A percentile compares a stretch with the other conserved stretches of the same genome.
phyloP scores from a whole-genome alignment of 805 yeast species.

The Kockiozyma suomiensis region DNA sequence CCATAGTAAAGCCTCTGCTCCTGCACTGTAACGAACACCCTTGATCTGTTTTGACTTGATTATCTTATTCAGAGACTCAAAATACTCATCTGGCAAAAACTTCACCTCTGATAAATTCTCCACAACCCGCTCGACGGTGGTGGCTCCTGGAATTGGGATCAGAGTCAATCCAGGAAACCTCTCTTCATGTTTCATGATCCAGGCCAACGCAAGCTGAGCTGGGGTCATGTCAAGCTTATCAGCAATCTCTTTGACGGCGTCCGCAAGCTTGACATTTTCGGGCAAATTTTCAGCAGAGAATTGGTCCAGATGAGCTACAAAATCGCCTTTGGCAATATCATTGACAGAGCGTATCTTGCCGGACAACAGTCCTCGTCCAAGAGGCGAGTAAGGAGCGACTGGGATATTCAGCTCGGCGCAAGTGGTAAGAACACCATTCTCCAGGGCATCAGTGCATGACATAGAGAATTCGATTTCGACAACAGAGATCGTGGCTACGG shows the following conservation, averaged over 20 bases:
- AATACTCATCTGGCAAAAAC: slow-evolving; percentile 58
- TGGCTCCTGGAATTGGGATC: slow-evolving; percentile 79
- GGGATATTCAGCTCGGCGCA: slow-evolving; percentile 65
- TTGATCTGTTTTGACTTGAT: slow-evolving; percentile 49
- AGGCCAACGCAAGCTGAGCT: slow-evolving; percentile 73
- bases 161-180: slow-evolving; percentile 53
- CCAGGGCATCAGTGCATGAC: slow-evolving; percentile 60
- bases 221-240: slow-evolving; percentile 51
- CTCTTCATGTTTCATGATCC: slow-evolving; percentile 53
- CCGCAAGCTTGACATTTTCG: slow-evolving; percentile 55
- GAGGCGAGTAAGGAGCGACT: slow-evolving; percentile 79
- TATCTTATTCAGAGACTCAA: slow-evolving; percentile 54
- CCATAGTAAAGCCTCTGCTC: slow-evolving; percentile 15
- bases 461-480: slow-evolving; percentile 82
- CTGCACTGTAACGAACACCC: slow-evolving; percentile 61
- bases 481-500: slow-evolving; percentile 58
- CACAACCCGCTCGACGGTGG: slow-evolving; percentile 58
- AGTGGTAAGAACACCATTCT: slow-evolving; percentile 63
- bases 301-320: slow-evolving; percentile 57
- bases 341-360: slow-evolving; percentile 54
- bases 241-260: slow-evolving; percentile 55
- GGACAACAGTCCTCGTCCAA: slow-evolving; percentile 76
- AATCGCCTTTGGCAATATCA: slow-evolving; percentile 60
- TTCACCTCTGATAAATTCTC: slow-evolving; percentile 53
- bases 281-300: slow-evolving; percentile 60